Evolutionary conservation across 441 rosid genomes (phyloP), one percentile per base, ranked within the genome.

Genomic region (Arabidopsis lyrata): DNA sequence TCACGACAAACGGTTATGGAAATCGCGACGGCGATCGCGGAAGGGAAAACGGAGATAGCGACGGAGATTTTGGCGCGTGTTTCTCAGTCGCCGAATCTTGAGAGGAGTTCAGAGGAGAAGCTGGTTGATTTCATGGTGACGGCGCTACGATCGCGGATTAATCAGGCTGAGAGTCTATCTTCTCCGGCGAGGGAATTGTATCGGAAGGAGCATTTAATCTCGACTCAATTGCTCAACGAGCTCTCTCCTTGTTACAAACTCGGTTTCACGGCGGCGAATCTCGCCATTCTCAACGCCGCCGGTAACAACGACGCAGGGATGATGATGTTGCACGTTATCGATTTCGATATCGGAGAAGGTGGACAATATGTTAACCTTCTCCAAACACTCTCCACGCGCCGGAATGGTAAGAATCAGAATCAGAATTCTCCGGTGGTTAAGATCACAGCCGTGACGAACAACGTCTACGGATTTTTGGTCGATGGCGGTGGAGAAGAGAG

Each of bases 261-360:
- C 10, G 96, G 97, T 20, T 90, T 92, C 80, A 67, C 83, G 90
- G 93, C 98, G 14, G 98, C 98, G 5, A 89, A 92, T 80, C 86
- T 82, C 48, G 93, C 93, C 53, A 91, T 95, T 57, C 80, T 91
- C 45, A 92, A 84, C 57, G 84, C 80, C 22, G 64, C 80, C 8
- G 66, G 63, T 20, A 68, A 69, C 63, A 74, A 29, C 35, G 67
- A 41, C 15, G 73, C 31, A 9, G 73, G 39, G 22, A 42, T 14
- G 54, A 83, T 78, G 39, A 83, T 77, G 24, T 35, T 92, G 24
- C 99, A 95, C 74, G 88, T 95, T 10, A 66, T 95, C 38, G 99
- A 92, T 81, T 90, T 95, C 64, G 88, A 92, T 5, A 82, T 92
- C 20, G 97, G 96, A 2, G 82, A 87, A 36, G 98, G 91, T 22